Base-by-base conservation (phyloP, 108 stramenopile genomes). In the Nitzschia sp. region DNA sequence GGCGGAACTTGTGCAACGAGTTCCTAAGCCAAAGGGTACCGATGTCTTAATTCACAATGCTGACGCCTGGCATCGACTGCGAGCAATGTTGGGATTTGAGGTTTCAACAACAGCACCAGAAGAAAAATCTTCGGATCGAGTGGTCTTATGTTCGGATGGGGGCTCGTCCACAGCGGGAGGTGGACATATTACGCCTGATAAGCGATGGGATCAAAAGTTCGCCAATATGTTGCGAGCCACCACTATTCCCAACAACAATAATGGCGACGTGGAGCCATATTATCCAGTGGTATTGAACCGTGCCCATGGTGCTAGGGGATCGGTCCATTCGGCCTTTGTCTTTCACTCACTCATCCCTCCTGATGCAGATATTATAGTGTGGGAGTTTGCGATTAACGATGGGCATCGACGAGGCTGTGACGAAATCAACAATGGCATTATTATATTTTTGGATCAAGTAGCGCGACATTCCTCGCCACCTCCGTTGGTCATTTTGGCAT, bases 401-500 rank as follows among this genome's bases (percentile, higher is more conserved):
- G 49, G 49, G 8, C 49, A 51, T 19, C 13, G 4, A 19, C 11
- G 21, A 51, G 49, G 49, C 4, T 51, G 49, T 51, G 19, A 19
- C 13, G 49, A 51, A 51, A 51, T 51, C 49, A 51, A 51, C n/a
- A 51, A 51, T 51, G 49, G 49, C 4, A 51, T 51, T 23, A 51
- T 51, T 19, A 19, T 51, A 19, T 51, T 9, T 9, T 19, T 51
- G 19, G 49, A 51, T 51, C 49, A 51, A 42, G 38, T 42, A 9
- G 38, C 38, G 13, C 38, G 38, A 6, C 38, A 42, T 42, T 42
- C 38, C 38, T 42, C 38, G 38, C 38, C 38, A 42, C 38, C 38
- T 51, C 49, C 49, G 18, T 23, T 51, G 49, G 49, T 51, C 4
- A 21, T 51, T 4, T 51, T 51, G 49, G 21, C 49, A 17, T 51